Evolutionary conservation across 139 green algal genomes (phyloP).

Genomic region (Dunaliella primolecta): DNA sequence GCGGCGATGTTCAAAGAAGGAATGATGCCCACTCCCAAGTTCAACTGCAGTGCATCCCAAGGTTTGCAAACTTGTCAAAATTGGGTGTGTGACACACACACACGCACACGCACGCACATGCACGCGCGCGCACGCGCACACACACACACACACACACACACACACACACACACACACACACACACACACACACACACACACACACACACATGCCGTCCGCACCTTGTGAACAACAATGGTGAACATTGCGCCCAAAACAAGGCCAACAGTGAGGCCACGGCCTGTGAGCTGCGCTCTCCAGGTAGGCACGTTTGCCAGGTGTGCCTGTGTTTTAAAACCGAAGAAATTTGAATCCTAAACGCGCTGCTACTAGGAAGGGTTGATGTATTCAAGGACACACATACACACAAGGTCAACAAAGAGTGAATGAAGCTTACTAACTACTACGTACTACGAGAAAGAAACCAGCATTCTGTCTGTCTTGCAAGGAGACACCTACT

Average conservation of each 20-base stretch:
- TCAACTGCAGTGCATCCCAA: constrained; percentile 14
- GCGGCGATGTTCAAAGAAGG: constrained; percentile 35
- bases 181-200: constrained; percentile 1
- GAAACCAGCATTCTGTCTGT: neutral
- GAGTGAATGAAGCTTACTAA: no score
- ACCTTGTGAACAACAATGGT: neutral
- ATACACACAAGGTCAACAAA: neutral
- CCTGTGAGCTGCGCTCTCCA: constrained; percentile 7
- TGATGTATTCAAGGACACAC: neutral
- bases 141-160: neutral
- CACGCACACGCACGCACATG: neutral
- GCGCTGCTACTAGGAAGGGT: neutral
- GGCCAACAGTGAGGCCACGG: neutral
- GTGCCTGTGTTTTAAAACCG: neutral
- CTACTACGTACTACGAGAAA: neutral
- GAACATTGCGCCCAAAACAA: constrained; percentile 6
- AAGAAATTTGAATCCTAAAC: neutral
- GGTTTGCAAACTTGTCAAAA: neutral
- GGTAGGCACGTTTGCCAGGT: neutral
- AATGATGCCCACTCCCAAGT: constrained; percentile 32
- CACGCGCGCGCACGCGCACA: neutral
- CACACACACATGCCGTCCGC: neutral
- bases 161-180: neutral
- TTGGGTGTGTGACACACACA: neutral
- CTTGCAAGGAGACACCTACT: neutral